Percentiles rank a stretch among this genome's conserved stretches.
Conservation (phyloP, 73 alveolate genomes). For the Stentor roeselii region DNA sequence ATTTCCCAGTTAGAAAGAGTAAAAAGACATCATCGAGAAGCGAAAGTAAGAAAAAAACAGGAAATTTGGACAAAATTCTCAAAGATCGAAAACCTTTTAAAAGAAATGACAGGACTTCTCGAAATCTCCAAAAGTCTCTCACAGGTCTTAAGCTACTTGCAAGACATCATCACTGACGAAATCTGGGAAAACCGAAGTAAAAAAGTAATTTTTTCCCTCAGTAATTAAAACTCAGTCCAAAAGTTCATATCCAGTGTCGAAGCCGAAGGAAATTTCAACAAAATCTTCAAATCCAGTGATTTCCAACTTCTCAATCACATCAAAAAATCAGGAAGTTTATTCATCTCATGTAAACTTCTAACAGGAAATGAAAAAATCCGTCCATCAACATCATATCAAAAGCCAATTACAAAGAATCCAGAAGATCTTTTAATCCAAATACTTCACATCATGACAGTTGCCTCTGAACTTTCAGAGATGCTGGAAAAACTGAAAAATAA, state of each 20-base stretch:
- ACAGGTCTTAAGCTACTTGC: background rate
- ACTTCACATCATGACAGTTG: background rate
- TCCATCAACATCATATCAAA: conserved; percentile 19
- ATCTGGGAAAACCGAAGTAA: background rate
- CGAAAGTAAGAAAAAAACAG: conserved; percentile 9
- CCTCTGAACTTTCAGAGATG: background rate
- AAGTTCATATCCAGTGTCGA: background rate
- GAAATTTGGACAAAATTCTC: background rate
- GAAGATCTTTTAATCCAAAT: background rate
- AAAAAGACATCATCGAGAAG: background rate
- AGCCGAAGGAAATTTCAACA: background rate
- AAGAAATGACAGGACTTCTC: background rate
- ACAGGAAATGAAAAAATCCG: background rate
- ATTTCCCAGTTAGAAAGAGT: background rate
- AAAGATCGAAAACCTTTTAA: background rate
- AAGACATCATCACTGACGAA: background rate
- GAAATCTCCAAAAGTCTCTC: background rate
- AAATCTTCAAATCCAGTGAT: background rate
- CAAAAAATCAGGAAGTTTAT: background rate
- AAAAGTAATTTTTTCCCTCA: background rate
- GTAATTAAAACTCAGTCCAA: background rate
- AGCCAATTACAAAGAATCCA: background rate
- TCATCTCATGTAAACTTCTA: background rate
- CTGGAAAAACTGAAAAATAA: background rate
- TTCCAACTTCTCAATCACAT: background rate